phyloP scores from a whole-genome alignment of 2,329 filamentous ascomycete genomes.

The Pestalotiopsis sp. region DNA sequence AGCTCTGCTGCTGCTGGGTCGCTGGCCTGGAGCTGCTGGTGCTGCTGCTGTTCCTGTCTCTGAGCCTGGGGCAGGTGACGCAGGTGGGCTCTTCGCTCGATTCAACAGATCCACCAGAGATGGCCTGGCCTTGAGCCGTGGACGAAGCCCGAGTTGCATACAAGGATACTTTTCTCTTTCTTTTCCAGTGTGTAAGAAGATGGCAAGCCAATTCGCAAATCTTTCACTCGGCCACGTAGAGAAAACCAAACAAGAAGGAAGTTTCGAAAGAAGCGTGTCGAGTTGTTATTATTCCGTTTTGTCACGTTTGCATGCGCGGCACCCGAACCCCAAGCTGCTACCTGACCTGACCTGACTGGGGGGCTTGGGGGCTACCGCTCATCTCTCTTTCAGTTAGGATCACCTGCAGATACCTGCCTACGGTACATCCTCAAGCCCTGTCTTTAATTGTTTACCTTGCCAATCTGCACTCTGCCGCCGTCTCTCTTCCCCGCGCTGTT shows the following conservation, averaged over 20 bases:
- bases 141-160: slow-evolving; percentile 45
- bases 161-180: slow-evolving; percentile 37
- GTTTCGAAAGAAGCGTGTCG: neutral
- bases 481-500: neutral
- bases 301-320: neutral
- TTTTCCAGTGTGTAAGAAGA: neutral
- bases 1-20: neutral
- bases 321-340: neutral
- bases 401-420: neutral
- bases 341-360: neutral
- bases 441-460: neutral
- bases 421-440: neutral
- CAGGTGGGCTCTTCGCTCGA: slow-evolving; percentile 18
- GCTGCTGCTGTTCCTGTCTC: neutral
- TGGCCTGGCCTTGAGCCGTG: slow-evolving; percentile 53
- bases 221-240: neutral
- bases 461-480: neutral
- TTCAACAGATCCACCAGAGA: slow-evolving; percentile 54
- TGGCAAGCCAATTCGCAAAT: neutral
- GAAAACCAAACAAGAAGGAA: neutral
- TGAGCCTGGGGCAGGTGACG: slow-evolving; percentile 22
- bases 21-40: slow-evolving; percentile 18
- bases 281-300: neutral
- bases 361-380: neutral
- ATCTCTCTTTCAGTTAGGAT: neutral